Evolutionary conservation across 805 yeast species (phyloP).

Genomic region (Yamadazyma tumulicola): DNA sequence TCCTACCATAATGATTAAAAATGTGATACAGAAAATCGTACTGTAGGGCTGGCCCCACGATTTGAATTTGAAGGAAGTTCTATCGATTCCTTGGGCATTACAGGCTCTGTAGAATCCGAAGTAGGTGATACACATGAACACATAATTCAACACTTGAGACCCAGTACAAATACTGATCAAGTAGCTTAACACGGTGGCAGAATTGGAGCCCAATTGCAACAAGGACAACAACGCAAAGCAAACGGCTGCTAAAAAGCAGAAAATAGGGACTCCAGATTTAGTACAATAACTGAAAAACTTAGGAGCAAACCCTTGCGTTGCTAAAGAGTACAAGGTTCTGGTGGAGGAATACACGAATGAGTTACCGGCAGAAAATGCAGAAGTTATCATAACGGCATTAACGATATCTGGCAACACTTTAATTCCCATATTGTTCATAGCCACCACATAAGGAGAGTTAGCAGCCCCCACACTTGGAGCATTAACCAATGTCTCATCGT

Average conservation of each 20-base stretch:
- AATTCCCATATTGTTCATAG: constrained; percentile 66
- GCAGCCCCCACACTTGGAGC: constrained; percentile 20
- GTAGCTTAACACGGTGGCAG: constrained; percentile 39
- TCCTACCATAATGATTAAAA: constrained; percentile 44
- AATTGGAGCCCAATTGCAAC: constrained; percentile 24
- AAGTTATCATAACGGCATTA: constrained; percentile 68
- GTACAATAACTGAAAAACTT: constrained; percentile 54
- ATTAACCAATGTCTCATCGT: constrained; percentile 15
- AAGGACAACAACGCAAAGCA: constrained; percentile 15
- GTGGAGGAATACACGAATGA: constrained; percentile 74
- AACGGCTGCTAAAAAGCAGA: constrained; percentile 46
- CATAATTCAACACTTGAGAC: constrained; percentile 45
- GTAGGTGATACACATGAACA: constrained; percentile 43
- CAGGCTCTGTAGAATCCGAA: constrained; percentile 40
- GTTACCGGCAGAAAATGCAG: constrained; percentile 83
- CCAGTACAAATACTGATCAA: constrained; percentile 47
- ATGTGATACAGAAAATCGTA: constrained; percentile 24
- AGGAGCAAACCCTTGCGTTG: constrained; percentile 73
- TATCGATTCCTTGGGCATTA: constrained; percentile 36
- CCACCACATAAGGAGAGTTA: constrained; percentile 81
- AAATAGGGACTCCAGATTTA: constrained; percentile 66
- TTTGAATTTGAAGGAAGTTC: constrained; percentile 34
- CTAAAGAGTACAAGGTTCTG: constrained; percentile 63
- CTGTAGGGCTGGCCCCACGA: constrained; percentile 43
- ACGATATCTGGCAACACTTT: constrained; percentile 70